Conservation (phyloP, 1,139 yeast species). For the Groenewaldozyma auringiensis region DNA sequence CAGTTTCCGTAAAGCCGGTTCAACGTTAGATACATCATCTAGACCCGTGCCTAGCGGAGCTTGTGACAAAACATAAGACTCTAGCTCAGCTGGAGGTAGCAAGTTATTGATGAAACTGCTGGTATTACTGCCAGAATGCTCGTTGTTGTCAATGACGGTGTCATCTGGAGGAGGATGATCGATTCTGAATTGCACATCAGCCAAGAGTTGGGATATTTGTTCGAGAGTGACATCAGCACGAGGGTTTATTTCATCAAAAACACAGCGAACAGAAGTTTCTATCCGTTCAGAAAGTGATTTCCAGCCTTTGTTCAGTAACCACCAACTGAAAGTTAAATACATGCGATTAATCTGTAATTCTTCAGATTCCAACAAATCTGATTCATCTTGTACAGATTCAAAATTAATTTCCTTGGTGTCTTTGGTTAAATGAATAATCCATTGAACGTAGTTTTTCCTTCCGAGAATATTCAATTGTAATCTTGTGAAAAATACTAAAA, state of each 20-base stretch:
- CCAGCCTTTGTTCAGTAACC: constrained; percentile 90
- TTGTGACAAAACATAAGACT: constrained; percentile 33
- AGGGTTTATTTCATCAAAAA: constrained; percentile 61
- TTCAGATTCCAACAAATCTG: constrained; percentile 23
- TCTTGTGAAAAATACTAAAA: constrained; percentile 68
- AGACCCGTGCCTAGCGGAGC: constrained; percentile 21
- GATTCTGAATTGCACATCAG: constrained; percentile 36
- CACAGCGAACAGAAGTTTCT: constrained; percentile 49
- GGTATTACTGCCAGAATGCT: constrained; percentile 11
- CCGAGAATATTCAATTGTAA: constrained; percentile 84
- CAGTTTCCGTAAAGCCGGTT: constrained; percentile 27
- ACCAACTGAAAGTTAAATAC: constrained; percentile 85
- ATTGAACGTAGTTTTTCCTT: constrained; percentile 72
- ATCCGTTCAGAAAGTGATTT: constrained; percentile 46
- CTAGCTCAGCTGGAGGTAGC: constrained; percentile 38
- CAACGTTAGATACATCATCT: constrained; percentile 3
- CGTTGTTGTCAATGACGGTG: constrained; percentile 9
- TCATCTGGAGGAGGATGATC: constrained; percentile 23
- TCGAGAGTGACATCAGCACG: constrained; percentile 58
- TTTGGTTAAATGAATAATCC: constrained; percentile 53
- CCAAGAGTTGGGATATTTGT: constrained; percentile 48
- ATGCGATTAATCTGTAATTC: constrained; percentile 57
- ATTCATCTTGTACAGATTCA: constrained; percentile 11
- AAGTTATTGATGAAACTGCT: constrained; percentile 26
- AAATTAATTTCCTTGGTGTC: constrained; percentile 24